Percentiles rank a stretch among this genome's conserved stretches.
Conservation (phyloP, 2,329 filamentous ascomycete genomes). For the Neophaeococcomyces aloes region DNA sequence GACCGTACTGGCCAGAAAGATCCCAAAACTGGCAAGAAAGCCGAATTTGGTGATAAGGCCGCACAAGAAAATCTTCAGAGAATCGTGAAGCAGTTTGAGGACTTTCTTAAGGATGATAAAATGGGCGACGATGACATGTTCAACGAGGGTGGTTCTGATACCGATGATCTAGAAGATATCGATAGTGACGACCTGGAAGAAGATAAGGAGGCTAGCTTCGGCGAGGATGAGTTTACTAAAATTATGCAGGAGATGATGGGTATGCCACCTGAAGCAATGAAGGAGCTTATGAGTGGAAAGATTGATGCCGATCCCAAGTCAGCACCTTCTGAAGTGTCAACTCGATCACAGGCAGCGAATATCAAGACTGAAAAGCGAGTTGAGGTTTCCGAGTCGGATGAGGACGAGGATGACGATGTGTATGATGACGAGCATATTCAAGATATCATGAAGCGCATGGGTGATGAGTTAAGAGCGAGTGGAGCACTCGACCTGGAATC, state of each 20-base stretch:
- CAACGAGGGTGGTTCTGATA: conserved; percentile 52
- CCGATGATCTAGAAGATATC: conserved; percentile 45
- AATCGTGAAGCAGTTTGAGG: conserved; percentile 87
- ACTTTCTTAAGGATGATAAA: conserved; percentile 76
- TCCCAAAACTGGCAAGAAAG: conserved; percentile 11
- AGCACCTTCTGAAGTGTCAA: conserved; percentile 19
- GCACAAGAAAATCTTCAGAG: conserved; percentile 58
- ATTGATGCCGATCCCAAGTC: conserved; percentile 14
- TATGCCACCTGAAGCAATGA: conserved; percentile 36
- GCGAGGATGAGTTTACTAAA: conserved; percentile 70
- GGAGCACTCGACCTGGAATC: conserved; percentile 34
- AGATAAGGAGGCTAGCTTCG: conserved; percentile 66
- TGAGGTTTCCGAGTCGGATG: conserved; percentile 31
- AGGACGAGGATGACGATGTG: conserved; percentile 26
- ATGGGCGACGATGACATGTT: conserved; percentile 66
- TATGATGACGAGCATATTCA: conserved; percentile 48
- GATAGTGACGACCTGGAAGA: conserved; percentile 51
- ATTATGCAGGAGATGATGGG: conserved; percentile 95
- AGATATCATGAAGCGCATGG: conserved; percentile 36
- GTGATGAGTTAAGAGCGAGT: conserved; percentile 36
- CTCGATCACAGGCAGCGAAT: conserved; percentile 6
- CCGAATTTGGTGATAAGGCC: conserved; percentile 35
- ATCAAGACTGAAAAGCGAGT: conserved; percentile 8
- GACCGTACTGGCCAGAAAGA: conserved; percentile 34
- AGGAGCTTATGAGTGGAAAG: conserved; percentile 21